phyloP scores from a whole-genome alignment of 345 rosid genomes.

The Eucalyptus sp. region DNA sequence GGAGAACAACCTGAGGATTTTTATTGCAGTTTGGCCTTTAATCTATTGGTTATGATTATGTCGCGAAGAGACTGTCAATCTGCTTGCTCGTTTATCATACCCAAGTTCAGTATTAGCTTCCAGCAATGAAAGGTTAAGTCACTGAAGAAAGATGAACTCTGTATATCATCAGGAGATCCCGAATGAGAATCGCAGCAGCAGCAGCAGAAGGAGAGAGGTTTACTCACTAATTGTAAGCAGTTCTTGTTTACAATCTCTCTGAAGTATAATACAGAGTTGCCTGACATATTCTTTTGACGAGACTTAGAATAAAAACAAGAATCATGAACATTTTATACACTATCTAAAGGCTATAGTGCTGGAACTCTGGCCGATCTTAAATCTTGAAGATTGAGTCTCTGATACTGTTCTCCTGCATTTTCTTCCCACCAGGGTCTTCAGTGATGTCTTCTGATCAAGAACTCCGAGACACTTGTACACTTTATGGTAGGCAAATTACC shows the following conservation, averaged over 20 bases:
- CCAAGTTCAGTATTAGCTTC: not conserved
- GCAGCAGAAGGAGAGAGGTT: not conserved
- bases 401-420: not conserved
- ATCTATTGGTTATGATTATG: not conserved
- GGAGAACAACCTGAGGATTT: not conserved
- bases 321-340: not conserved
- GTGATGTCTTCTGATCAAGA: not conserved
- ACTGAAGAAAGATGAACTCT: not conserved
- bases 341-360: not conserved
- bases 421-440: not conserved
- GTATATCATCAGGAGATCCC: not conserved
- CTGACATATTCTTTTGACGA: not conserved
- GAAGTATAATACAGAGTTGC: not conserved
- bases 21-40: not conserved
- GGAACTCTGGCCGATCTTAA: not conserved
- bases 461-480: not conserved
- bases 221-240: not conserved
- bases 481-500: not conserved
- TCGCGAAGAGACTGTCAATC: not conserved
- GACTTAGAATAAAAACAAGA: not conserved
- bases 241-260: not conserved
- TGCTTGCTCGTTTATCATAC: not conserved
- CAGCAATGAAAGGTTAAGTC: not conserved
- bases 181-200: not conserved
- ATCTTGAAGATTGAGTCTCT: not conserved